Percentiles rank a stretch among this genome's conserved stretches.
Conservation (phyloP, 2,329 filamentous ascomycete species). For the Lasiodiplodia citricola region DNA sequence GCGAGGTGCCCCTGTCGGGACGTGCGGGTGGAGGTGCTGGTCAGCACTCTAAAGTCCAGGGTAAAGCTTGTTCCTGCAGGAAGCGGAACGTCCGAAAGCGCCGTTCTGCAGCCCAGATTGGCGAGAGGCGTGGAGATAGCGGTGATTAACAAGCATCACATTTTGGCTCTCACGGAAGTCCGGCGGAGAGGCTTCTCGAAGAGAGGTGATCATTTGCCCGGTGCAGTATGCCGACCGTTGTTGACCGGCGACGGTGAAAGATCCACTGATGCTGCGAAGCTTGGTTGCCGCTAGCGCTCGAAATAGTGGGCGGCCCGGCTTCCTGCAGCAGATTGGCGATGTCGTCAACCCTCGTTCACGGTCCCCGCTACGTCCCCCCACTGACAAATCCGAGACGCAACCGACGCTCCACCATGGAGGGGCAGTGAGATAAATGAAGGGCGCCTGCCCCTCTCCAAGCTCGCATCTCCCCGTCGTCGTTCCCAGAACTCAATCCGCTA, state of each 20-base stretch:
- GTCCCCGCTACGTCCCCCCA: background rate
- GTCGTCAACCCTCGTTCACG: constrained; percentile 15
- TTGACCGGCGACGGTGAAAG: background rate
- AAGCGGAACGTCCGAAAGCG: background rate
- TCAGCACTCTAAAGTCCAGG: background rate
- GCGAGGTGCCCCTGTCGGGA: constrained; percentile 5
- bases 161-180: too few species aligned
- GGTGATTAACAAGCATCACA: background rate
- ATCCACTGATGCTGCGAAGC: constrained; percentile 9
- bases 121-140: constrained; percentile 3
- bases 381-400: constrained; percentile 12
- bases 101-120: background rate
- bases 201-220: background rate
- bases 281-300: background rate
- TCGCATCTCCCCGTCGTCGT: background rate
- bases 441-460: background rate
- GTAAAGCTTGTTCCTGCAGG: background rate
- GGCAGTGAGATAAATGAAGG: background rate
- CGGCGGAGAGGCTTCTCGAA: too few species aligned
- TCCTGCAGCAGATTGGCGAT: constrained; percentile 8
- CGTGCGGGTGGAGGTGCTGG: background rate
- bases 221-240: background rate
- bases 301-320: constrained; percentile 6
- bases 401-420: constrained; percentile 17
- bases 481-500: background rate